phyloP scores from a whole-genome alignment of 768 basidiomycete species.

The Leucocoprinus leucothites region DNA sequence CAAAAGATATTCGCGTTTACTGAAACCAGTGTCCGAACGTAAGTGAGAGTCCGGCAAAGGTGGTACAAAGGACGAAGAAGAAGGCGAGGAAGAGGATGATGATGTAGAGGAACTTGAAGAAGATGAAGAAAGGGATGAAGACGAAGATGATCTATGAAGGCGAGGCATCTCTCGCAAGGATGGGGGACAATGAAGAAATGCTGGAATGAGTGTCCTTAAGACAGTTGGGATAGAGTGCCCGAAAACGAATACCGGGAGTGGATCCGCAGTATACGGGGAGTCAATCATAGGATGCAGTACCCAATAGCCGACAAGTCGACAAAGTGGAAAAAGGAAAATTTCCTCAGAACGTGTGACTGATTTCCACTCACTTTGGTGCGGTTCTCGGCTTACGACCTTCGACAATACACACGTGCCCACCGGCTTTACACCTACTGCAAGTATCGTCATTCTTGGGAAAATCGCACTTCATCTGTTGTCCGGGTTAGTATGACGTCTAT shows the following conservation, averaged over 20 bases:
- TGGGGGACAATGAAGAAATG: constrained; percentile 3
- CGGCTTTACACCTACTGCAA: constrained; percentile 73
- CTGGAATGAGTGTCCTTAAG: neutral
- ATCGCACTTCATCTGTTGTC: constrained; percentile 79
- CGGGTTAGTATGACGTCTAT: constrained; percentile 6
- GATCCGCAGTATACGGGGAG: neutral
- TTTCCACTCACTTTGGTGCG: constrained; percentile 71
- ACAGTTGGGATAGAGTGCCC: neutral
- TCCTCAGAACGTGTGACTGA: constrained; percentile 8
- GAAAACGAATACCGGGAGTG: neutral
- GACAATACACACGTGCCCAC: constrained; percentile 77
- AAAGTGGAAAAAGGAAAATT: constrained; percentile 6
- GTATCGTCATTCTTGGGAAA: constrained; percentile 70
- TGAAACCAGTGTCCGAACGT: constrained; percentile 39
- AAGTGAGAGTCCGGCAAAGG: constrained; percentile 33
- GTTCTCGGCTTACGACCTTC: constrained; percentile 79
- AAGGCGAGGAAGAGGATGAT: constrained; percentile 17
- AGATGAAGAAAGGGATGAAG: constrained; percentile 11
- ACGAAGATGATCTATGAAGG: constrained; percentile 3
- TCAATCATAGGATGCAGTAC: constrained; percentile 4
- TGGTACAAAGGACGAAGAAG: constrained; percentile 20
- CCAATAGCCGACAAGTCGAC: constrained; percentile 8
- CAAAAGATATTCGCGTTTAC: constrained; percentile 83
- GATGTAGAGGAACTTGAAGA: neutral
- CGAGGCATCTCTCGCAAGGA: constrained; percentile 10